Base-by-base conservation (phyloP, 1,139 yeast species). In the Candida neerlandica region DNA sequence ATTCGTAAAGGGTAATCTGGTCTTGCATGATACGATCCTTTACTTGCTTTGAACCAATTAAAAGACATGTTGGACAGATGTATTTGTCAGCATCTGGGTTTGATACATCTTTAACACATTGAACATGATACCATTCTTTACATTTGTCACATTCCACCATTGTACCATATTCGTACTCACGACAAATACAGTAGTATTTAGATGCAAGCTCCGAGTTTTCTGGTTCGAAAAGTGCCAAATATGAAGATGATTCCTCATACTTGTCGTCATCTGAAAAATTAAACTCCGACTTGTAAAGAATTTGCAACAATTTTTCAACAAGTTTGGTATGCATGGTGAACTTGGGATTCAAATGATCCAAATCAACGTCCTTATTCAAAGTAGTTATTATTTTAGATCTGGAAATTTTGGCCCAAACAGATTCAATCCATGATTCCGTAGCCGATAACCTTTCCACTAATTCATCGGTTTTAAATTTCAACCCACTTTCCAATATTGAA, bases 81-180 rank as follows among this genome's bases (percentile, higher is more conserved):
- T 83, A 77, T 21, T 57, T 82, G 9, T 73, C 77, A 18, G 72
- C 79, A 26, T 73, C 71, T 2, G 56, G 54, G 27, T 59, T 62
- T 19, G 60, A 59, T 4, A 59, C 58, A 2, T 50, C 51, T 69
- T 77, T 77, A 39, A 89, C 73, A 66, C 96, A 90, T 33, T 71
- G 73, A 46, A 80, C 79, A 62, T 89, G 96, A 62, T 82, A 89
- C 95, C 95, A 87, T 61, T 89, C 96, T 46, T 81, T 78, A 64
- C 96, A 89, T 27, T 65, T 65, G 54, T 86, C 95, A 67, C 96
- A 90, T 57, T 85, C 89, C 44, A 88, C 80, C 96, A 89, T 88
- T 0, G 80, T 73, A 1, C 91, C 94, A 50, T 75, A 77, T 59
- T 88, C 96, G 19, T 72, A 70, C 50, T 77, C 80, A 41, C 96